A percentile compares a stretch with the other conserved stretches of the same genome.
Conservation (phyloP, 208 protist species). For the Spongospora subterranea region DNA sequence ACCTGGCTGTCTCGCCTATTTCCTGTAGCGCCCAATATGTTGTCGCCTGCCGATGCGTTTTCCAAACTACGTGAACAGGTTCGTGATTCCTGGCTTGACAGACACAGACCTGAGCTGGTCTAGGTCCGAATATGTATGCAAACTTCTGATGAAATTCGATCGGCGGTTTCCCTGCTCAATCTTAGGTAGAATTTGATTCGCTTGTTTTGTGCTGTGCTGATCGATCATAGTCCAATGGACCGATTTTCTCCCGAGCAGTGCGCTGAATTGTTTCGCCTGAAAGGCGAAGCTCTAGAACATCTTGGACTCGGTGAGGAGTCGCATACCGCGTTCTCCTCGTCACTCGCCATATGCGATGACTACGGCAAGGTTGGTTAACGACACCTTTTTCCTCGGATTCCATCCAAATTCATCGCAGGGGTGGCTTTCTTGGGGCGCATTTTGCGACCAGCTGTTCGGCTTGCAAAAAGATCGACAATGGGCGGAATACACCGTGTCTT, state of each 20-base stretch:
- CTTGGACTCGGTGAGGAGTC: conserved; percentile 64
- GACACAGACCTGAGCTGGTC: too few relatives aligned
- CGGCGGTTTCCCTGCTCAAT: conserved; percentile 65
- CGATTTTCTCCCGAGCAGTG: conserved; percentile 62
- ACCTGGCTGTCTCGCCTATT: conserved; percentile 51
- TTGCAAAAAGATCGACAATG: conserved; percentile 54
- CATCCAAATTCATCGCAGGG: neutral
- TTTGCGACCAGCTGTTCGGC: conserved; percentile 61
- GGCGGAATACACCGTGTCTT: conserved; percentile 66
- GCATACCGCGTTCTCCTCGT: conserved; percentile 60
- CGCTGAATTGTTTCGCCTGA: conserved; percentile 64
- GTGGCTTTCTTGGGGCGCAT: conserved; percentile 69
- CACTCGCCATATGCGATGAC: conserved; percentile 58
- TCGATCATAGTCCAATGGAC: too few relatives aligned
- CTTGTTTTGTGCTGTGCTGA: too few relatives aligned
- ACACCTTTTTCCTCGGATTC: neutral
- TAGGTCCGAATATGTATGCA: conserved; percentile 64
- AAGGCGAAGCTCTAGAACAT: conserved; percentile 65
- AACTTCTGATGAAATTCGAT: conserved; percentile 55
- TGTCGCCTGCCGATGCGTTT: conserved; percentile 62
- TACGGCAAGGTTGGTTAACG: conserved; percentile 10
- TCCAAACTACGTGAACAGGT: conserved; percentile 69
- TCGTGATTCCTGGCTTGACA: too few relatives aligned
- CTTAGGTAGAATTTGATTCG: too few relatives aligned
- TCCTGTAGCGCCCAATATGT: neutral